phyloP scores from a whole-genome alignment of 2,329 filamentous ascomycete species.

The Fusarium avenaceum region DNA sequence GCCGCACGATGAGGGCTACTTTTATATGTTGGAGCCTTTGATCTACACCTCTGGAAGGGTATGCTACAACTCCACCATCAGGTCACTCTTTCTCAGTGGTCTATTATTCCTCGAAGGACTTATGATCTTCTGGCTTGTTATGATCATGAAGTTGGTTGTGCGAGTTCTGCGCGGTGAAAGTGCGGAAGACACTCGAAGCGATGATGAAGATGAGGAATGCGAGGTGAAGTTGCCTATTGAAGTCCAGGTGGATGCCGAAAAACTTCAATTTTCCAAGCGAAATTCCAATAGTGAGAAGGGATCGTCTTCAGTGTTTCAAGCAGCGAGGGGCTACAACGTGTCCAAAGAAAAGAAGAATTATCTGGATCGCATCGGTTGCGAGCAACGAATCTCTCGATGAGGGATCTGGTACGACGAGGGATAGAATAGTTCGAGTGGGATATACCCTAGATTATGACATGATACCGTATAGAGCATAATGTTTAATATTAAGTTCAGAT shows the following conservation, averaged over 20 bases:
- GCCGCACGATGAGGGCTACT: conserved; percentile 60
- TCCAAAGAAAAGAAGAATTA: conserved; percentile 82
- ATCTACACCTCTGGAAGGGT: conserved; percentile 77
- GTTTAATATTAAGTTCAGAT: conserved; percentile 3
- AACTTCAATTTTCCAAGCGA: conserved; percentile 65
- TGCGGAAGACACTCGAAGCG: conserved; percentile 89
- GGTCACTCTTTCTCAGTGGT: conserved; percentile 81
- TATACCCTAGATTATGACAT: background rate
- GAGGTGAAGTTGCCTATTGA: conserved; percentile 70
- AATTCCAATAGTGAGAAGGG: conserved; percentile 60
- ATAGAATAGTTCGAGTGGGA: background rate
- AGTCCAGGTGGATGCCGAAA: conserved; percentile 80
- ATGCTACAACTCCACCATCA: conserved; percentile 82
- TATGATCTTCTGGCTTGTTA: conserved; percentile 87
- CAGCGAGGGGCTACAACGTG: conserved; percentile 71
- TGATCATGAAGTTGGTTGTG: conserved; percentile 71
- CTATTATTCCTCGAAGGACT: conserved; percentile 84
- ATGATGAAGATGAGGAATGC: conserved; percentile 71
- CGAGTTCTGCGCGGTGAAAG: conserved; percentile 81
- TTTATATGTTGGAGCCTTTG: conserved; percentile 81
- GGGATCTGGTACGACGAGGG: background rate
- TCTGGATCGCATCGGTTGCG: conserved; percentile 84
- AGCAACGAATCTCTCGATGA: conserved; percentile 69
- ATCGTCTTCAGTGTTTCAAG: conserved; percentile 65
- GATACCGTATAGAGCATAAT: conserved; percentile 1